Conservation (phyloP, 768 basidiomycete species). For the Hygrocybe punicea region DNA sequence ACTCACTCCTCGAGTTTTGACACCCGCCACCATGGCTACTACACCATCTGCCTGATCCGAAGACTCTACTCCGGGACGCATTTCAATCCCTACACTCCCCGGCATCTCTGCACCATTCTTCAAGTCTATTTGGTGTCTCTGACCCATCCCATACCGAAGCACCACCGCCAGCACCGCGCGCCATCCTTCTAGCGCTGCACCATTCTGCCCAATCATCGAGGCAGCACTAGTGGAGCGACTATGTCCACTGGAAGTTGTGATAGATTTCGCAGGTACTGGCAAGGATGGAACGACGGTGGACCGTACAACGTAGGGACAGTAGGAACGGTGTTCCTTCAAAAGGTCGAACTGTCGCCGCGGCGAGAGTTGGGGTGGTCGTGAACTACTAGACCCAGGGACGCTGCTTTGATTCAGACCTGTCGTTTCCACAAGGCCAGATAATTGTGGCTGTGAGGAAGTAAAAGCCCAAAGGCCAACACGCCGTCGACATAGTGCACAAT, state of each 20-base stretch:
- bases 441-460: constrained; percentile 21
- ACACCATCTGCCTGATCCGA: constrained; percentile 50
- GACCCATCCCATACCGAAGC: constrained; percentile 60
- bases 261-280: constrained; percentile 21
- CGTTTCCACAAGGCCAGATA: too few relatives aligned
- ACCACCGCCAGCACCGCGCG: constrained; percentile 69
- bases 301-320: constrained; percentile 78
- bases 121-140: constrained; percentile 46
- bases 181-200: constrained; percentile 66
- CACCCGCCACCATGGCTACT: constrained; percentile 71
- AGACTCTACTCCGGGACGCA: constrained; percentile 18
- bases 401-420: constrained; percentile 2
- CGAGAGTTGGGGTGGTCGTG: constrained; percentile 18
- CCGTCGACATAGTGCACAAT: constrained; percentile 72
- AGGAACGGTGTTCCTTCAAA: constrained; percentile 77
- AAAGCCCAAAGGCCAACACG: constrained; percentile 80
- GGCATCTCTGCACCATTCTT: neutral
- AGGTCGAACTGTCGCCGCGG: constrained; percentile 63
- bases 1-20: constrained; percentile 73
- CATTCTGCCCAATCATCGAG: constrained; percentile 22
- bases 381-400: constrained; percentile 1
- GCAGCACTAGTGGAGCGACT: neutral
- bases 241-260: neutral
- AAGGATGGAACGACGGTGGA: constrained; percentile 63
- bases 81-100: neutral